These are phyloP conservation scores for Claviceps sp. DNA, from an alignment of 2,329 filamentous ascomycete genomes.

Conservation along the genomic window DNA sequence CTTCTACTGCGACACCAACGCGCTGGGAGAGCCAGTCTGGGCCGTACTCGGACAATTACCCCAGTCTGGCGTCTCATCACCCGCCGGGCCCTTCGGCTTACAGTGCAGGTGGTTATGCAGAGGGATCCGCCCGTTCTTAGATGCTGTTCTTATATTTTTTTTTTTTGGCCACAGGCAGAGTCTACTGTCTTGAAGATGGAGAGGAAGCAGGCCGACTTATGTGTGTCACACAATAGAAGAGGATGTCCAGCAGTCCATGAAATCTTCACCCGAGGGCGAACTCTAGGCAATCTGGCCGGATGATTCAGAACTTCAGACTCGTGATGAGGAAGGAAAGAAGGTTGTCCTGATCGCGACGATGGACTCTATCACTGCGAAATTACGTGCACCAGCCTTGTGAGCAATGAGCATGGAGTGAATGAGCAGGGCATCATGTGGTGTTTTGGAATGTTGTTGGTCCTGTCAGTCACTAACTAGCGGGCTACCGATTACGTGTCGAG, in stretches of 20 bases:
- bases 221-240: neutral
- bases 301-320: neutral
- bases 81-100: slow-evolving; percentile 26
- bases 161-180: neutral
- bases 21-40: slow-evolving; percentile 28
- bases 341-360: too few species aligned
- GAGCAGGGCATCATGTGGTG: too few species aligned
- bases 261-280: neutral
- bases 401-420: too few species aligned
- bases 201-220: neutral
- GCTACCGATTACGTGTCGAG: too few species aligned
- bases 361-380: too few species aligned
- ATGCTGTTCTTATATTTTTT: neutral
- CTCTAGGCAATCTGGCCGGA: too few species aligned
- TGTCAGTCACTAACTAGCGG: too few species aligned
- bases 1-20: slow-evolving; percentile 23
- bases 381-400: too few species aligned
- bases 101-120: slow-evolving; percentile 26
- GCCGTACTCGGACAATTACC: slow-evolving; percentile 25
- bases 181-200: too few species aligned
- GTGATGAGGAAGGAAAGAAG: neutral
- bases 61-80: slow-evolving; percentile 25
- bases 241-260: neutral
- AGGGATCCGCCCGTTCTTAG: slow-evolving; percentile 28
- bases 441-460: too few species aligned